A percentile compares a stretch with the other conserved stretches of the same genome.
phyloP scores from a whole-genome alignment of 2,329 filamentous ascomycete species.

The Orbilia ellipsospora region DNA sequence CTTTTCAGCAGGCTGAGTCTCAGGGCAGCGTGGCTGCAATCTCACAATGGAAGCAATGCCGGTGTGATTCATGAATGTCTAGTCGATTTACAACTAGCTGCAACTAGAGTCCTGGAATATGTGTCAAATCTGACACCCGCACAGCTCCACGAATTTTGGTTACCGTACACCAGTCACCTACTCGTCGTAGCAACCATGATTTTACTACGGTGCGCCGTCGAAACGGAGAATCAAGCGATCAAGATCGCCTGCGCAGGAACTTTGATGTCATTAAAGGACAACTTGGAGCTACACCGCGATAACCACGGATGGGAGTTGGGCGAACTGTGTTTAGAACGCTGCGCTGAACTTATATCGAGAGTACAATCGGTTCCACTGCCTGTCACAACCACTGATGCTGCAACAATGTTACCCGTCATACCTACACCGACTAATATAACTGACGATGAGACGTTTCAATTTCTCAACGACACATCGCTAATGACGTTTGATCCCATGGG shows the following conservation, averaged over 20 bases:
- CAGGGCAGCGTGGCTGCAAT: conserved; percentile 64
- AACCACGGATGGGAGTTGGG: conserved; percentile 46
- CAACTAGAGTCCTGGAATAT: conserved; percentile 61
- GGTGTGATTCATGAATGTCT: conserved; percentile 63
- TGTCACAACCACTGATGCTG: not conserved
- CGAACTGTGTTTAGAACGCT: conserved; percentile 45
- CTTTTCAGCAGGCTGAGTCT: conserved; percentile 64
- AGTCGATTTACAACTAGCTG: conserved; percentile 65
- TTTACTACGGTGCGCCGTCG: conserved; percentile 66
- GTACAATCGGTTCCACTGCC: conserved; percentile 25
- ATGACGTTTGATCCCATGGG: conserved; percentile 53
- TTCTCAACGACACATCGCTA: conserved; percentile 37
- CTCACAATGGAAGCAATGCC: conserved; percentile 54
- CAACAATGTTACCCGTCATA: not conserved
- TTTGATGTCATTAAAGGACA: conserved; percentile 40
- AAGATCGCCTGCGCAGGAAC: conserved; percentile 43
- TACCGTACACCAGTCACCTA: conserved; percentile 66
- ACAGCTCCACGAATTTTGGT: conserved; percentile 67
- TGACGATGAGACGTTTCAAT: conserved; percentile 50
- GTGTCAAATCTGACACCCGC: conserved; percentile 65
- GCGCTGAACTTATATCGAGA: conserved; percentile 46
- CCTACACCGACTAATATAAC: conserved; percentile 6
- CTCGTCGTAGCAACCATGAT: conserved; percentile 68
- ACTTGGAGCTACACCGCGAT: conserved; percentile 40
- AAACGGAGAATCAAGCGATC: conserved; percentile 62